Percentiles rank a stretch among this genome's conserved stretches.
Conservation (phyloP, 2,329 filamentous ascomycete species). For the Chaetomiaceae sp. region DNA sequence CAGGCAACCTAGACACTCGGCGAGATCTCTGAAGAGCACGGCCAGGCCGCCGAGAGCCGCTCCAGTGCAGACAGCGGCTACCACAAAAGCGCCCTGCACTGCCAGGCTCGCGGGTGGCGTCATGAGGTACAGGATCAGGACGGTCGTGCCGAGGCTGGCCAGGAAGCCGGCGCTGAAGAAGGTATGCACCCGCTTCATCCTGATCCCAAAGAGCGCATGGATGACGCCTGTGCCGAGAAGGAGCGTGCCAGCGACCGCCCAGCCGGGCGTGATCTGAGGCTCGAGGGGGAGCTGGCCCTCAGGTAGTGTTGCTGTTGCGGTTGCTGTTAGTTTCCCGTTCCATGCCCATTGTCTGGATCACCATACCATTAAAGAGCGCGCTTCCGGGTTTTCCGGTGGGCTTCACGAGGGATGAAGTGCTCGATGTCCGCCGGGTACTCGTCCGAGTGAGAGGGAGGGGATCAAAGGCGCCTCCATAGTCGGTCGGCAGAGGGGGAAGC, state of each 20-base stretch:
- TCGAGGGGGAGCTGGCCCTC: conserved; percentile 59
- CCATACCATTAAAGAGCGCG: conserved; percentile 26
- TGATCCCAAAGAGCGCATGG: conserved; percentile 74
- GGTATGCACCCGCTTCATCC: conserved; percentile 70
- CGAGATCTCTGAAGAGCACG: conserved; percentile 76
- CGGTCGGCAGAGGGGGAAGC: no score
- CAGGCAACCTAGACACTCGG: conserved; percentile 74
- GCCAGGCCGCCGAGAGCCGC: conserved; percentile 66
- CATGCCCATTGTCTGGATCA: no score
- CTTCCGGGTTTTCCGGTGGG: conserved; percentile 15
- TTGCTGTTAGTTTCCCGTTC: no score
- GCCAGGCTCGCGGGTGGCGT: conserved; percentile 66
- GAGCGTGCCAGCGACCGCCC: conserved; percentile 71
- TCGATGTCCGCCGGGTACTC: background rate
- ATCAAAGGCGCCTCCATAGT: background rate
- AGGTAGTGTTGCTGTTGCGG: conserved; percentile 38
- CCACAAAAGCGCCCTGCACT: conserved; percentile 80
- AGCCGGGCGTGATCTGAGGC: conserved; percentile 72
- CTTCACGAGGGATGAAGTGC: background rate
- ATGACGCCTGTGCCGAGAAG: conserved; percentile 65
- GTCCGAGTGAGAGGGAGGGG: background rate
- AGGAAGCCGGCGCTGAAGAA: conserved; percentile 76
- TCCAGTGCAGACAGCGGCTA: conserved; percentile 68
- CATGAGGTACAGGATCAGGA: conserved; percentile 87
- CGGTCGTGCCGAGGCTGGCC: conserved; percentile 64